Evolutionary conservation across 345 rosid species (phyloP).

Genomic region (Boechera stricta): DNA sequence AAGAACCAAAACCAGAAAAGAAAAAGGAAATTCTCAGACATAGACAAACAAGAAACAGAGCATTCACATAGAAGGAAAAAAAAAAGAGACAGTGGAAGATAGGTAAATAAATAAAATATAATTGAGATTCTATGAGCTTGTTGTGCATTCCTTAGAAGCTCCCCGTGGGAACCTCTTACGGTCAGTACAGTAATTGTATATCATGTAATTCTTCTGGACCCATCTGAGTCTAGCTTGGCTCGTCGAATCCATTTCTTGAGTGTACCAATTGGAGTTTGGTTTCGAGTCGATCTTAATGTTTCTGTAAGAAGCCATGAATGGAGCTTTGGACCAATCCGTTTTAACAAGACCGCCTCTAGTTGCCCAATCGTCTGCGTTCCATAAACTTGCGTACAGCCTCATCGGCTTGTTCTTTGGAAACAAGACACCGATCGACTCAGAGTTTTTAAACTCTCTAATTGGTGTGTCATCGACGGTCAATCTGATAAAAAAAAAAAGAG

Average conservation of each 20-base stretch:
- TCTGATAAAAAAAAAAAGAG: slow-evolving; percentile 23
- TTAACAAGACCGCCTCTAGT: slow-evolving; percentile 68
- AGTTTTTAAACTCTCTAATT: slow-evolving; percentile 64
- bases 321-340: slow-evolving; percentile 63
- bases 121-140: slow-evolving; percentile 14
- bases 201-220: slow-evolving; percentile 59
- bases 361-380: slow-evolving; percentile 74
- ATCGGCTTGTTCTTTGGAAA: slow-evolving; percentile 68
- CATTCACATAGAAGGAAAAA: slow-evolving; percentile 19
- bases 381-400: slow-evolving; percentile 62
- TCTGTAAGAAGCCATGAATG: slow-evolving; percentile 51
- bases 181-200: slow-evolving; percentile 54
- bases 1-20: slow-evolving; percentile 16
- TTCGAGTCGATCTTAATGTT: slow-evolving; percentile 46
- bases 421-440: slow-evolving; percentile 54
- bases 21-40: neutral
- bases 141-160: slow-evolving; percentile 43
- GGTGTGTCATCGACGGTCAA: slow-evolving; percentile 62
- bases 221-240: slow-evolving; percentile 53
- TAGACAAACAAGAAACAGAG: slow-evolving; percentile 28
- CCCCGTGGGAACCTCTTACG: slow-evolving; percentile 50
- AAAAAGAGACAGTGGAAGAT: neutral
- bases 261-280: slow-evolving; percentile 47
- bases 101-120: slow-evolving; percentile 11
- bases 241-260: slow-evolving; percentile 50